phyloP scores from a whole-genome alignment of 1,139 yeast species.

The Yamadazyma dendronema region DNA sequence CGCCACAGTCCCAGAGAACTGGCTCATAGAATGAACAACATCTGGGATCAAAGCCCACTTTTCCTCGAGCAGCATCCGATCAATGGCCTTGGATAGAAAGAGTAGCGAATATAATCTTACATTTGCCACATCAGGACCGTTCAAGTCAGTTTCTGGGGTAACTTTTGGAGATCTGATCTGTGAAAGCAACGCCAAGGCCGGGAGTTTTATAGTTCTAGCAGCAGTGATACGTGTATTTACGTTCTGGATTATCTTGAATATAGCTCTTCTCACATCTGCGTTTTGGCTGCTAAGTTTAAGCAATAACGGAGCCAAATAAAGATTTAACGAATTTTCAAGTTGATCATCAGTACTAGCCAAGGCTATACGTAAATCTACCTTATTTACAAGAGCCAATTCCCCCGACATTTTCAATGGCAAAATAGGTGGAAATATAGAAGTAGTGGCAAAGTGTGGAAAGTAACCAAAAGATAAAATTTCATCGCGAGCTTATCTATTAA shows the following conservation, averaged over 20 bases:
- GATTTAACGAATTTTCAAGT: constrained; percentile 56
- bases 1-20: constrained; percentile 34
- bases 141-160: constrained; percentile 15
- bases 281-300: constrained; percentile 76
- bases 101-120: constrained; percentile 66
- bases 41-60: constrained; percentile 43
- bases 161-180: constrained; percentile 62
- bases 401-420: constrained; percentile 17
- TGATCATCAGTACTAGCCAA: constrained; percentile 69
- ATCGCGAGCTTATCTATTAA: too few species aligned
- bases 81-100: constrained; percentile 65
- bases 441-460: too few species aligned
- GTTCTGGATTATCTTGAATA: constrained; percentile 65
- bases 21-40: constrained; percentile 47
- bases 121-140: constrained; percentile 43
- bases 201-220: constrained; percentile 53
- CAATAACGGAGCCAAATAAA: constrained; percentile 74
- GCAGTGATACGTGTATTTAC: constrained; percentile 66
- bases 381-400: constrained; percentile 61
- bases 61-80: constrained; percentile 41
- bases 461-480: too few species aligned
- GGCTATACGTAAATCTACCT: constrained; percentile 82
- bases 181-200: constrained; percentile 56
- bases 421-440: too few species aligned
- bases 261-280: constrained; percentile 63